A percentile compares a stretch with the other conserved stretches of the same genome.
phyloP scores from a whole-genome alignment of 441 rosid species.

The Gossypium schwendimanii region DNA sequence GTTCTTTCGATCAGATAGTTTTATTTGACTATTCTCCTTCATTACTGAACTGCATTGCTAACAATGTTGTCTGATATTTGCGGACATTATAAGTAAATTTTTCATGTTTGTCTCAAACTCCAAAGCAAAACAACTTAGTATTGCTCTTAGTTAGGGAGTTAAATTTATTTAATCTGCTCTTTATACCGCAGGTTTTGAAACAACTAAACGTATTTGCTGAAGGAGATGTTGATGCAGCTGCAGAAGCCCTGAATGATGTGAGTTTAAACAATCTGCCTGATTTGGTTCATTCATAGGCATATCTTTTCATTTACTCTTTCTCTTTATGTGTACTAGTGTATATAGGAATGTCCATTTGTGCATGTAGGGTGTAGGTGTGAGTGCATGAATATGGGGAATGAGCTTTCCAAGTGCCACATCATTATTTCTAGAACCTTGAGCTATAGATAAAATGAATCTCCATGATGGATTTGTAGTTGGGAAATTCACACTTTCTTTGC shows the following conservation, averaged over 20 bases:
- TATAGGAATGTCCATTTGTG: background rate
- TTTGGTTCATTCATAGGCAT: background rate
- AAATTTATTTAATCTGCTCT: conserved; percentile 1
- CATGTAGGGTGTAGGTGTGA: background rate
- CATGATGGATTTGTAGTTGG: background rate
- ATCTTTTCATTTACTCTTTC: background rate
- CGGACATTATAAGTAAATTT: background rate
- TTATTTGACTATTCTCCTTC: background rate
- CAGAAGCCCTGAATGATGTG: conserved; percentile 83
- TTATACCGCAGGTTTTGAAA: conserved; percentile 44
- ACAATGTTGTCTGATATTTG: background rate
- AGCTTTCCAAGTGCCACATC: background rate
- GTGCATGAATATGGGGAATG: background rate
- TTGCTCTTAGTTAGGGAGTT: background rate
- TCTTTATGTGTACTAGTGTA: background rate
- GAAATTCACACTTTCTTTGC: background rate
- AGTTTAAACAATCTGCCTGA: conserved; percentile 14
- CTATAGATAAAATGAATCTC: background rate
- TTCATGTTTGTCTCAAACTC: background rate
- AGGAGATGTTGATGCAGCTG: conserved; percentile 59
- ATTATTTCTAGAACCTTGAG: background rate
- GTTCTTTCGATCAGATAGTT: background rate
- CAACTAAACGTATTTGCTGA: conserved; percentile 71
- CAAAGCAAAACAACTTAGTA: background rate
- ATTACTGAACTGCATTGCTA: background rate